A percentile compares a stretch with the other conserved stretches of the same genome.
phyloP scores from a whole-genome alignment of 2,329 filamentous ascomycete genomes.

The Clarireedia hainanense region DNA sequence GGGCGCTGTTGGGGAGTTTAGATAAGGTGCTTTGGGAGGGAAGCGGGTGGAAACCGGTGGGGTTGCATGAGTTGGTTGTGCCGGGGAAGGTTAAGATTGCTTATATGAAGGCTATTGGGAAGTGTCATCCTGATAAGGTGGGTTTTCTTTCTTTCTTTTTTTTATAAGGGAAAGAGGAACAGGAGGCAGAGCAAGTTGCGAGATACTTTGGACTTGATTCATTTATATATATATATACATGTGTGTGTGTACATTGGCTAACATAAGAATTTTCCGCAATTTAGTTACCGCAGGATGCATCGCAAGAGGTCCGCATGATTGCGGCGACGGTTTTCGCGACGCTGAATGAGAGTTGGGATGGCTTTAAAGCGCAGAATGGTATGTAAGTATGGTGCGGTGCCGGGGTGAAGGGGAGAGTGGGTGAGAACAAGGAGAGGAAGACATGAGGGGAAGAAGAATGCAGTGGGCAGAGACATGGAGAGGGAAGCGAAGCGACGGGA shows the following conservation, averaged over 20 bases:
- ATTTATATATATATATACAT: too few relatives aligned
- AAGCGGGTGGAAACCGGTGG: constrained; percentile 94
- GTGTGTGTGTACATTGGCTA: too few relatives aligned
- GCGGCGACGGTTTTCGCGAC: constrained; percentile 59
- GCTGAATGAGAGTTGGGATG: constrained; percentile 66
- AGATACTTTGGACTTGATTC: neutral
- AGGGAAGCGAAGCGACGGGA: too few relatives aligned
- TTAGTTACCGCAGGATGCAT: constrained; percentile 56
- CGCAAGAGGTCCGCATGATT: constrained; percentile 58
- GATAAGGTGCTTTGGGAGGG: constrained; percentile 87
- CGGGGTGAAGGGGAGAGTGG: too few relatives aligned
- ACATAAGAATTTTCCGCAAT: neutral
- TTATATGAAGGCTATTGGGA: constrained; percentile 99
- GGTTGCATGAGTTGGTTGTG: constrained; percentile 86
- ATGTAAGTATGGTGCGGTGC: constrained; percentile 33
- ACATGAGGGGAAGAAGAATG: too few relatives aligned
- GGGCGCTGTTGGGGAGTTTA: constrained; percentile 77
- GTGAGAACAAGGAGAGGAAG: too few relatives aligned
- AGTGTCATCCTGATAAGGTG: constrained; percentile 98
- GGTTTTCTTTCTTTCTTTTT: constrained; percentile 29
- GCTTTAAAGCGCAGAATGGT: constrained; percentile 62
- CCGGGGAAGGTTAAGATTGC: constrained; percentile 92
- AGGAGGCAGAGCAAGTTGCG: neutral
- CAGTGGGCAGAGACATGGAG: too few relatives aligned
- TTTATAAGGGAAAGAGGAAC: neutral